phyloP scores from a whole-genome alignment of 352 stramenopile genomes.

The Plasmopara muralis region DNA sequence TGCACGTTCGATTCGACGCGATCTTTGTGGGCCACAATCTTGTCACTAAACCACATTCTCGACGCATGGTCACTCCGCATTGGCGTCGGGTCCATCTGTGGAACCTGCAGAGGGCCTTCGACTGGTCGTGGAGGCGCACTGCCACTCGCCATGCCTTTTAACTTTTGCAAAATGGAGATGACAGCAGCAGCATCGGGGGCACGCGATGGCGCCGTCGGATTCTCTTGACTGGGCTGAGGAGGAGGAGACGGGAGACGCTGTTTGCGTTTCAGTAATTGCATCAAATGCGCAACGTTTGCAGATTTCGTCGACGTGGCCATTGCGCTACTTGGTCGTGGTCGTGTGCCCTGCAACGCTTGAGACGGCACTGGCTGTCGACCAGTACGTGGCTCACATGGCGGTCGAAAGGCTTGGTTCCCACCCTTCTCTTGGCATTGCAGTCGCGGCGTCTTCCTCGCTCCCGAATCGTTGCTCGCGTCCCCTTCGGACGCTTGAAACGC shows the following conservation, averaged over 20 bases:
- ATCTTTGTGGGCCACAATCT: slow-evolving; percentile 75
- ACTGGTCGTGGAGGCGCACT: slow-evolving; percentile 6
- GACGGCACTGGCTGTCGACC: slow-evolving; percentile 4
- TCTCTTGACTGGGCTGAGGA: slow-evolving; percentile 27
- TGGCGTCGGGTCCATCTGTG: slow-evolving; percentile 11
- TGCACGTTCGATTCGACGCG: slow-evolving; percentile 81
- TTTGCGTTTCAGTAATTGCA: slow-evolving; percentile 77
- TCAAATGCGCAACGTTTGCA: slow-evolving; percentile 72
- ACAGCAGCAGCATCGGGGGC: slow-evolving; percentile 62
- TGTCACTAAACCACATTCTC: slow-evolving; percentile 84
- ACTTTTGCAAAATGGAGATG: slow-evolving; percentile 82
- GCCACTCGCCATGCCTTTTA: slow-evolving; percentile 48
- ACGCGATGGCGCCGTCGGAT: slow-evolving; percentile 50
- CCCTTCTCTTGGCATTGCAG: no score
- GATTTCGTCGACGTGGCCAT: slow-evolving; percentile 25
- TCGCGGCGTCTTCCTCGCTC: no score
- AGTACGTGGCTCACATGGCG: slow-evolving; percentile 21
- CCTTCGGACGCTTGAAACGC: slow-evolving; percentile 40
- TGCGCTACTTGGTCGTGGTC: background rate
- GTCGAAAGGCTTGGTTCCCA: slow-evolving; percentile 19
- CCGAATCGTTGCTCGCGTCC: no score
- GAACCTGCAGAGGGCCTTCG: slow-evolving; percentile 3
- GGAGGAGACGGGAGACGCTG: slow-evolving; percentile 23
- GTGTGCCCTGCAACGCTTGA: background rate
- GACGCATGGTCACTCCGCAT: slow-evolving; percentile 37